Percentiles rank a stretch among this genome's conserved stretches.
Conservation (phyloP, 106 monocot genomes). For the Dendrobium catenatum region DNA sequence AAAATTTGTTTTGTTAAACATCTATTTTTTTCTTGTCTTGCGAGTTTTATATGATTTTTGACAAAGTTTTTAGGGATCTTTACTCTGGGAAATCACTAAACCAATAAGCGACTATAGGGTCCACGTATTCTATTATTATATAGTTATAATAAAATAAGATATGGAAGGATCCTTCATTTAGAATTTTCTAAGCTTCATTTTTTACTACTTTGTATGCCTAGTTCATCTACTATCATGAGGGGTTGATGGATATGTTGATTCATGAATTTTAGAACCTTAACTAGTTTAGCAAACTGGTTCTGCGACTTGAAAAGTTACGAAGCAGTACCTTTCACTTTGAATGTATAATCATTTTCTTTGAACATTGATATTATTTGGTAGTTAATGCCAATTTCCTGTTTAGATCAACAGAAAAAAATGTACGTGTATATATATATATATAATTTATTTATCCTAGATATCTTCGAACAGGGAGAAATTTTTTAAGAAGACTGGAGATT, state of each 20-base stretch:
- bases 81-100: too few relatives aligned
- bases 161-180: neutral
- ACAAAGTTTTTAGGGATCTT: too few relatives aligned
- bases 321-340: neutral
- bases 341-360: neutral
- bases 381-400: neutral
- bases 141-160: neutral
- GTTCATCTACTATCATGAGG: neutral
- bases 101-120: neutral
- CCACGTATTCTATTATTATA: neutral
- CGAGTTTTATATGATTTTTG: too few relatives aligned
- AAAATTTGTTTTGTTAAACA: too few relatives aligned
- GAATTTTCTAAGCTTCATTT: neutral
- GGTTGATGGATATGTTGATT: neutral
- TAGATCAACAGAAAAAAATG: neutral
- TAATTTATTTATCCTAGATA: neutral
- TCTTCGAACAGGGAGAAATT: neutral
- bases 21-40: too few relatives aligned
- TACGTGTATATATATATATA: neutral
- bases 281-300: neutral
- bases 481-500: neutral
- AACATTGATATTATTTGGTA: neutral
- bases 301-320: neutral
- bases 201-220: neutral
- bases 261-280: neutral